A percentile compares a stretch with the other conserved stretches of the same genome.
phyloP scores from a whole-genome alignment of 1,284 basidiomycete species.

The Cryptococcus sp. region DNA sequence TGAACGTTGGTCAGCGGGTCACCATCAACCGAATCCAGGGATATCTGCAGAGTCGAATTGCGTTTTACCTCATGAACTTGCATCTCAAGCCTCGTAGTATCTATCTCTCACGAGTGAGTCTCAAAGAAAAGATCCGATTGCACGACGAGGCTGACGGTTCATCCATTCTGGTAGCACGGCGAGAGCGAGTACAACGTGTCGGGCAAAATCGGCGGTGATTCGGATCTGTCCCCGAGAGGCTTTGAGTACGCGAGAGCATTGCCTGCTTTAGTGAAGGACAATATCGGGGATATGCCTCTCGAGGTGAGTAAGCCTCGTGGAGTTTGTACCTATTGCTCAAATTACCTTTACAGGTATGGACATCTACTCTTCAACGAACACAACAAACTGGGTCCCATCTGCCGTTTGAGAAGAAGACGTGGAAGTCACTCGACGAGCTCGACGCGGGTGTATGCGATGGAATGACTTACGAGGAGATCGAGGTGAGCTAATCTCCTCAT shows the following conservation, averaged over 20 bases:
- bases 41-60: constrained; percentile 93
- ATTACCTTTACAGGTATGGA: constrained; percentile 72
- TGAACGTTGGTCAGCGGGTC: constrained; percentile 84
- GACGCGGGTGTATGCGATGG: constrained; percentile 99
- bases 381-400: constrained; percentile 84
- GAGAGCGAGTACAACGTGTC: constrained; percentile 97
- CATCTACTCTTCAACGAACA: constrained; percentile 89
- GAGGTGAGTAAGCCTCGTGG: constrained; percentile 62
- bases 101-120: constrained; percentile 84
- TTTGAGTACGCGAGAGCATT: constrained; percentile 82
- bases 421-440: constrained; percentile 97
- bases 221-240: constrained; percentile 79
- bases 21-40: constrained; percentile 82
- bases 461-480: constrained; percentile 99
- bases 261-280: constrained; percentile 83
- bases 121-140: not conserved
- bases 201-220: constrained; percentile 96
- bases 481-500: constrained; percentile 58
- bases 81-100: constrained; percentile 96
- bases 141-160: not conserved
- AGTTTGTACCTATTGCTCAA: constrained; percentile 1
- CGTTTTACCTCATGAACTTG: constrained; percentile 98
- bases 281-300: constrained; percentile 74
- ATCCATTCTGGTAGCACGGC: constrained; percentile 69
- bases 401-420: constrained; percentile 89